Evolutionary conservation across 1,284 basidiomycete genomes (phyloP).

Genomic region (Ustilago loliicola): DNA sequence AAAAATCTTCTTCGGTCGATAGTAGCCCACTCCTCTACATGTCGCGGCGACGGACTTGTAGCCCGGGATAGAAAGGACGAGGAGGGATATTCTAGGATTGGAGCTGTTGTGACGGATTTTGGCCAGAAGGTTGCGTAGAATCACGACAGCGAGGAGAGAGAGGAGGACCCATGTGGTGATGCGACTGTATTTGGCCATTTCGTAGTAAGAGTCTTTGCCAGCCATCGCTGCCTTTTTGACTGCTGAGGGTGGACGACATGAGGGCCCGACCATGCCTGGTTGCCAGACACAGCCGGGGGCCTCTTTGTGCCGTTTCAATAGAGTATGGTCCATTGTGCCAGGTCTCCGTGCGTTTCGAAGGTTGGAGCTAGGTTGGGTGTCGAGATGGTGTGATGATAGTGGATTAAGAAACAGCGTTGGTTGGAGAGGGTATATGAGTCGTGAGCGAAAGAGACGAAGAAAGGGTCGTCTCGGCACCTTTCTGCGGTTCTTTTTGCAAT

Average conservation of each 20-base stretch:
- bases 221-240: conserved; percentile 49
- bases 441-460: too few species aligned
- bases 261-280: conserved; percentile 50
- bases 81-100: conserved; percentile 6
- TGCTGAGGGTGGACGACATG: conserved; percentile 39
- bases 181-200: conserved; percentile 94
- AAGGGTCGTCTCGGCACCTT: conserved; percentile 3
- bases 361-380: not conserved
- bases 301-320: conserved; percentile 45
- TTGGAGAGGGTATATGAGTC: not conserved
- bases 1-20: conserved; percentile 41
- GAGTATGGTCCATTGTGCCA: conserved; percentile 21
- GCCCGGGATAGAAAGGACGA: conserved; percentile 26
- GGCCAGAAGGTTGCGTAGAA: conserved; percentile 30
- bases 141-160: conserved; percentile 27
- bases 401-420: not conserved
- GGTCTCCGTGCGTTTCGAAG: not conserved
- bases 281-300: conserved; percentile 47
- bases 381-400: not conserved
- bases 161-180: conserved; percentile 76
- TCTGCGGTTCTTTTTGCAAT: not conserved
- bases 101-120: conserved; percentile 20
- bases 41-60: conserved; percentile 26
- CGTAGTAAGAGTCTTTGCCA: conserved; percentile 52
- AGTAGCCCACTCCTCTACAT: conserved; percentile 43